A percentile compares a stretch with the other conserved stretches of the same genome.
These are phyloP conservation scores for Coniochaeta sp. DNA, from an alignment of 2,329 filamentous ascomycete species.

Conservation along the genomic window DNA sequence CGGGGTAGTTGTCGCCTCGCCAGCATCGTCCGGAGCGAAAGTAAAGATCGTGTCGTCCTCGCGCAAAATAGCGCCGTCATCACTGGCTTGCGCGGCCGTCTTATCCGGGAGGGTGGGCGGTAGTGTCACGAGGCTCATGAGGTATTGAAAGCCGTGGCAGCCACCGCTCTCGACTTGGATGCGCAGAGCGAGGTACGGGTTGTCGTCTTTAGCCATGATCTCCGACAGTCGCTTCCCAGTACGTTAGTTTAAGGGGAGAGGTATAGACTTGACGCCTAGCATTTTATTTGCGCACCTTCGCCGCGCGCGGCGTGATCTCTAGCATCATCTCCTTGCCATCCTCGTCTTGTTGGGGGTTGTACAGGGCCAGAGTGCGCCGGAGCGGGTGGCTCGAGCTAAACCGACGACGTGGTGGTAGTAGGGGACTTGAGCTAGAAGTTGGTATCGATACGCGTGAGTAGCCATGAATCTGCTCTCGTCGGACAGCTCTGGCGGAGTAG, in stretches of 20 bases:
- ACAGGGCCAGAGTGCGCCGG: conserved; percentile 39
- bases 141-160: conserved; percentile 96
- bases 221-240: conserved; percentile 57
- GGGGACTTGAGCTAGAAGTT: neutral
- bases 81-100: conserved; percentile 3
- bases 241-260: neutral
- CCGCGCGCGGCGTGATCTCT: conserved; percentile 76
- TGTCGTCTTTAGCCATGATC: conserved; percentile 65
- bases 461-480: neutral
- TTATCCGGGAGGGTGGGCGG: conserved; percentile 26
- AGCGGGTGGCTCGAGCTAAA: conserved; percentile 31
- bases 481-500: neutral
- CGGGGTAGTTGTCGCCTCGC: conserved; percentile 10
- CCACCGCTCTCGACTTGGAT: conserved; percentile 90
- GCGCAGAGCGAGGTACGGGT: conserved; percentile 78
- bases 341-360: conserved; percentile 73
- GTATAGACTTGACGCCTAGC: conserved; percentile 1
- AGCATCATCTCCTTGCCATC: conserved; percentile 79
- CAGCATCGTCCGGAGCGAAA: conserved; percentile 48
- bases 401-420: neutral
- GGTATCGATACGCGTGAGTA: neutral
- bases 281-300: conserved; percentile 48
- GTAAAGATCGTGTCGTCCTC: conserved; percentile 89
- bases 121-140: conserved; percentile 75
- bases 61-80: conserved; percentile 29